Evolutionary conservation across 257 asterid species (phyloP), one percentile per base, ranked within the genome.

Genomic region (Echites panduratus): DNA sequence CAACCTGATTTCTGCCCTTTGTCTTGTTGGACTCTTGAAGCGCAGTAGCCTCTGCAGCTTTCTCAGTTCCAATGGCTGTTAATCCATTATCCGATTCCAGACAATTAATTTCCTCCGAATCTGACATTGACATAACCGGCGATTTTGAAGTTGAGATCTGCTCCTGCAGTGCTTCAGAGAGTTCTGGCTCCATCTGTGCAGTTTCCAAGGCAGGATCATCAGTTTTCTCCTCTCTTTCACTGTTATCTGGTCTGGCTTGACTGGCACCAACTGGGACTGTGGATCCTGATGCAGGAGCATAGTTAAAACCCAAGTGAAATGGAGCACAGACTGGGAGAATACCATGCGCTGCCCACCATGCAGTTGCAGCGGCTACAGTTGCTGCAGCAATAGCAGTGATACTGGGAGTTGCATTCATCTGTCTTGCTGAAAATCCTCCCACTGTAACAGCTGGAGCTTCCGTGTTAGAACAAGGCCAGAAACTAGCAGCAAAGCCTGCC

Each of bases 281-380:
- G 63, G 90, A 79, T 44, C 79, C 81, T 44, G 91, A 79, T 48
- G 85, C 75, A 54, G 97, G 86, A 78, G 85, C 79, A 70, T 80
- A 79, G 74, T 86, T 82, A 73, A 88, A 85, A 69, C 89, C 87
- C 77, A 89, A 86, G 66, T 85, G 89, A 84, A 84, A 81, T 10
- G 95, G 98, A 81, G 92, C 79, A 81, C 93, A 91, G 73, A 89
- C 69, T 65, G 99, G 99, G 74, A 94, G 89, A 73, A 94, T 85
- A 58, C 99, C 97, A 76, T 91, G 88, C 75, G 97, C 96, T 5
- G 97, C 86, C 99, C 99, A 94, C 99, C 99, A 94, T 58, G 99
- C 89, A 52, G 95, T 86, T 73, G 99, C 99, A 70, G 97, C 96
- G 49, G 99, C 96, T 71, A 91, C 97, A 13, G 99, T 94, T 62